Conservation (phyloP, 345 rosid species). For the Eucalyptus melliodora region DNA sequence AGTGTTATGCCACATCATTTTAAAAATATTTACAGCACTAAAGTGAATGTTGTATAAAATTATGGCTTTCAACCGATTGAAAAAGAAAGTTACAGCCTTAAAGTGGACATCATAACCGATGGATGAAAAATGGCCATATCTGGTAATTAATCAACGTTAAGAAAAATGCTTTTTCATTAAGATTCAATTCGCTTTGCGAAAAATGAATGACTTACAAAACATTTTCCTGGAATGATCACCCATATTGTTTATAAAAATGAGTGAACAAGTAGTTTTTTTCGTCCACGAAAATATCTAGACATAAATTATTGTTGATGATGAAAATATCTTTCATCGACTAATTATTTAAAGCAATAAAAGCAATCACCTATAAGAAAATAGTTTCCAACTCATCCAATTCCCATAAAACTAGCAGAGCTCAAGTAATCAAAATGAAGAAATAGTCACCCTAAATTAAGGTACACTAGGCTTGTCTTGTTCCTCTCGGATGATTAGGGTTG, state of each 20-base stretch:
- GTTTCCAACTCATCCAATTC: not conserved
- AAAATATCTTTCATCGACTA: not conserved
- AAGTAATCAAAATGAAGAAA: not conserved
- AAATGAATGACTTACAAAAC: not conserved
- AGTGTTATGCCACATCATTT: not conserved
- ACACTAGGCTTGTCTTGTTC: not conserved
- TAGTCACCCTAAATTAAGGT: not conserved
- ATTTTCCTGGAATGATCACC: not conserved
- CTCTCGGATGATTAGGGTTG: not conserved
- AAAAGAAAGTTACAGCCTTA: not conserved
- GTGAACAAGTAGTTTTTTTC: not conserved
- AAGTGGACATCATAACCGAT: too few relatives aligned
- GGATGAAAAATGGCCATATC: not conserved
- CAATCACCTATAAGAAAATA: too few relatives aligned
- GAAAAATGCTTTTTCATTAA: not conserved
- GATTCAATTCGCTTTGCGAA: fast-evolving
- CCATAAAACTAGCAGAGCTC: not conserved
- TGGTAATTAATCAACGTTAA: not conserved
- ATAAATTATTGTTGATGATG: too few relatives aligned
- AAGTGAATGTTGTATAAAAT: not conserved
- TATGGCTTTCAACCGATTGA: not conserved
- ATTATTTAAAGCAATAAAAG: too few relatives aligned
- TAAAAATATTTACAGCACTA: not conserved
- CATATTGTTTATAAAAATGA: not conserved
- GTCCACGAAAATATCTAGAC: not conserved